Conservation (phyloP, 2,329 filamentous ascomycete species). For the Epichloe hybrida region DNA sequence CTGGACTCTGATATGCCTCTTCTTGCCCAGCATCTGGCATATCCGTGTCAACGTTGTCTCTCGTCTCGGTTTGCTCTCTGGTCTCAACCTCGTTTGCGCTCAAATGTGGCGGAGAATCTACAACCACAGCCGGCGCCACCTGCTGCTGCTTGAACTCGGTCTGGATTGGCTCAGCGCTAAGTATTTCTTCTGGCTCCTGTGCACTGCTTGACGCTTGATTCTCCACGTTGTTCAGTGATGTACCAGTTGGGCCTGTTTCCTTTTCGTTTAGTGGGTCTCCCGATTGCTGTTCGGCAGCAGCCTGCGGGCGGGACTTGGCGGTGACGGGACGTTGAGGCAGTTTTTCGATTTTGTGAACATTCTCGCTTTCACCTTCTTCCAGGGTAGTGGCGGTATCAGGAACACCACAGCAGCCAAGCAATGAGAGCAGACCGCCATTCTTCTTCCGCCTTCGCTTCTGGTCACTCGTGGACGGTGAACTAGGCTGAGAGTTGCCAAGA, state of each 20-base stretch:
- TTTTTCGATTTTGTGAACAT: slow-evolving; percentile 45
- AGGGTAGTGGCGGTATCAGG: slow-evolving; percentile 44
- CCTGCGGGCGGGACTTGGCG: slow-evolving; percentile 38
- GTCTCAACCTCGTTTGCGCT: slow-evolving; percentile 13
- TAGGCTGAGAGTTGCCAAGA: slow-evolving; percentile 35
- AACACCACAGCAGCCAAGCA: slow-evolving; percentile 54
- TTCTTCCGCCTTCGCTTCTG: slow-evolving; percentile 44
- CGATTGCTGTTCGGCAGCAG: slow-evolving; percentile 35
- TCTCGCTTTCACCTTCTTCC: slow-evolving; percentile 36
- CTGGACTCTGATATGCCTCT: slow-evolving; percentile 32
- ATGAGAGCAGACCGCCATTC: slow-evolving; percentile 39
- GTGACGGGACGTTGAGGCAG: slow-evolving; percentile 41
- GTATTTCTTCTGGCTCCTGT: slow-evolving; percentile 30
- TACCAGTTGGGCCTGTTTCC: slow-evolving; percentile 23
- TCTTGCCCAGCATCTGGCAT: slow-evolving; percentile 51
- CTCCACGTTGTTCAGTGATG: slow-evolving; percentile 25
- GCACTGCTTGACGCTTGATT: slow-evolving; percentile 31
- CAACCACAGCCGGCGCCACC: slow-evolving; percentile 21
- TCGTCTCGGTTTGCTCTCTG: slow-evolving; percentile 19
- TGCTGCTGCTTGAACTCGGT: slow-evolving; percentile 38
- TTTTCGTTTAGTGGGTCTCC: slow-evolving; percentile 34
- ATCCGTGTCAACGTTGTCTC: slow-evolving; percentile 48
- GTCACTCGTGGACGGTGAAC: slow-evolving; percentile 34
- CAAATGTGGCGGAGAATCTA: slow-evolving; percentile 28
- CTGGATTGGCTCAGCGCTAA: slow-evolving; percentile 25